Percentiles rank a stretch among this genome's conserved stretches.
Conservation (phyloP, 176 grass and related monocot species). For the Pontederia crassipes region DNA sequence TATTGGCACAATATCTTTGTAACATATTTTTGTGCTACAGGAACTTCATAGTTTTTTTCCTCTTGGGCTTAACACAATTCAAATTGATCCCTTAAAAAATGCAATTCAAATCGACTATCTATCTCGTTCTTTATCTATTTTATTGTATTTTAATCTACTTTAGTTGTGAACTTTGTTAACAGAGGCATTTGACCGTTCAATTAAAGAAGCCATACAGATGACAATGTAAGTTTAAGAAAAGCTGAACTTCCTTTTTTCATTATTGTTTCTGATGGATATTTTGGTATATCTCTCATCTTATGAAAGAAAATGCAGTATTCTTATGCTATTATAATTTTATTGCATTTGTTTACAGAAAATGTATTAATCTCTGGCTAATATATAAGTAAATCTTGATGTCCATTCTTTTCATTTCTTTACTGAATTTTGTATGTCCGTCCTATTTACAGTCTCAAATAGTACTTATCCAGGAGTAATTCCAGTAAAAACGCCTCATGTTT, state of each 20-base stretch:
- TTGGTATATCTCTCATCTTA: not conserved
- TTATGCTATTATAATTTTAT: not conserved
- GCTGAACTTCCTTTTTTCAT: not conserved
- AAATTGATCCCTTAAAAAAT: not conserved
- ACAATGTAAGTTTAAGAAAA: conserved; percentile 45
- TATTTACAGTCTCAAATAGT: too few species aligned
- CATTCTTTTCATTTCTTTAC: too few species aligned
- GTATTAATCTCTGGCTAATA: too few species aligned
- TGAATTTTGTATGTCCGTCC: too few species aligned
- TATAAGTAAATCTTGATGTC: too few species aligned
- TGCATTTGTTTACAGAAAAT: not conserved
- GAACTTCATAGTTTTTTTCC: too few species aligned
- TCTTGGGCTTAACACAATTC: too few species aligned
- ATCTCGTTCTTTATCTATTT: conserved; percentile 14
- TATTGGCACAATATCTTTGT: too few species aligned
- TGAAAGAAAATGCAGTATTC: not conserved
- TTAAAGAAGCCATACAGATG: conserved; percentile 65
- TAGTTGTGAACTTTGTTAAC: conserved; percentile 24
- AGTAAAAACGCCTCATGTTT: too few species aligned
- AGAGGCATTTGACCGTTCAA: conserved; percentile 82
- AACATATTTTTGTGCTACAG: too few species aligned
- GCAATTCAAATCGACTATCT: not conserved
- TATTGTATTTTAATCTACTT: conserved; percentile 12
- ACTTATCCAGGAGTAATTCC: too few species aligned
- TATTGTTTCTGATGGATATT: not conserved